These are phyloP conservation scores for Mitragyna speciosa DNA, from an alignment of 257 asterid genomes.

Conservation along the genomic window DNA sequence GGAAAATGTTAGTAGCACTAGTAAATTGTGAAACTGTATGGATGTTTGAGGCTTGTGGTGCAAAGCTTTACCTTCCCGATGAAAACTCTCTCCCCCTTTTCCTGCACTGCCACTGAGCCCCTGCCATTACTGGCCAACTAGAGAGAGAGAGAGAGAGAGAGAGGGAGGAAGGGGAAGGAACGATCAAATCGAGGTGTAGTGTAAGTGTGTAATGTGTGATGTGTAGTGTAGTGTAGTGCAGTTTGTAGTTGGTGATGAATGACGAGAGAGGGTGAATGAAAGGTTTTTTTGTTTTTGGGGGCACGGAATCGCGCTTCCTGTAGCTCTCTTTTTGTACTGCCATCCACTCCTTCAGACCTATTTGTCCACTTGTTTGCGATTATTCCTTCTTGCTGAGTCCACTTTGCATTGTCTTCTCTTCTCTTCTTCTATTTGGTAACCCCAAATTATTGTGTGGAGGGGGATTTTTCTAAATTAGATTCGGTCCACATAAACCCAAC, in stretches of 20 bases:
- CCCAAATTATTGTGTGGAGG: too few relatives aligned
- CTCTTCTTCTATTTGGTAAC: neutral
- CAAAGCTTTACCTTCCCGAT: constrained; percentile 85
- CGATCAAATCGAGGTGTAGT: constrained; percentile 46
- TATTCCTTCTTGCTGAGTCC: neutral
- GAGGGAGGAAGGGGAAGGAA: constrained; percentile 10
- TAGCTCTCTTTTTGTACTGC: constrained; percentile 19
- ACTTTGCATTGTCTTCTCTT: constrained; percentile 7
- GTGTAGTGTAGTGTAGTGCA: constrained; percentile 23
- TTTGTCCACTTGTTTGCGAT: constrained; percentile 32
- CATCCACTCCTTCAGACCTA: constrained; percentile 12
- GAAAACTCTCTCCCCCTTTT: constrained; percentile 70
- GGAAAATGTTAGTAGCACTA: neutral
- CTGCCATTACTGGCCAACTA: constrained; percentile 67
- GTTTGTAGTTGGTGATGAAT: constrained; percentile 19
- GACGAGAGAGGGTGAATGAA: constrained; percentile 7
- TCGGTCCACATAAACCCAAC: too few relatives aligned
- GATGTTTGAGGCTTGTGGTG: constrained; percentile 20
- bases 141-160: neutral
- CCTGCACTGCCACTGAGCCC: constrained; percentile 69
- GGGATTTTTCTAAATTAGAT: too few relatives aligned
- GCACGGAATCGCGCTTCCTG: constrained; percentile 26
- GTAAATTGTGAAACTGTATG: neutral
- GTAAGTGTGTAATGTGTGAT: constrained; percentile 16
- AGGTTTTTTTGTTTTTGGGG: constrained; percentile 22